Evolutionary conservation across 2,329 filamentous ascomycete species (phyloP), one percentile per base, ranked within the genome.

Genomic region (Chrysoporthe puriensis): DNA sequence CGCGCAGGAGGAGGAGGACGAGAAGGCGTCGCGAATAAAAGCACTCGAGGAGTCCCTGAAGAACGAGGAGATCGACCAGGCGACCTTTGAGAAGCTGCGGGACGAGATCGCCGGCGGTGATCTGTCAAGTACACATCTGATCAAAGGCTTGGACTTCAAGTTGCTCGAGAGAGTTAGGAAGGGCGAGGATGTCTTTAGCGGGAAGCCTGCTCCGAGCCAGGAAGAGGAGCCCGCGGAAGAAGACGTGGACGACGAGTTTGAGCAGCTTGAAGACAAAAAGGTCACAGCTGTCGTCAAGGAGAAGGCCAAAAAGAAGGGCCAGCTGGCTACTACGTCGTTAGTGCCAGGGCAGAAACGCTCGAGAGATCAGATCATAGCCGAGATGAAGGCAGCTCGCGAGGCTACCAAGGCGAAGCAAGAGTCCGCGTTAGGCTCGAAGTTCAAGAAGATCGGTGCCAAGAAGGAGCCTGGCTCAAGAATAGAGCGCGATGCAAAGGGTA

Each of bases 101-200:
- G 86, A 87, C 70, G 87, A 96, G 73, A 93, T 97, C 66, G 87
- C 93, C 0, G 94, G 94, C 3, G 95, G 94, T 8, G 91, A 97
- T 76, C 79, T 94, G 32, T 83, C 83, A 16, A 93, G 89, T 73
- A 97, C 94, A 16, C 93, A 97, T 83, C 80, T 97, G 71, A 90
- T 98, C 60, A 98, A 97, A 76, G 96, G 96, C 0, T 80, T 99
- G 62, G 96, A 99, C 79, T 91, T 93, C 76, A 91, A 91, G 77
- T 82, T 98, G 14, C 81, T 94, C 40, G 87, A 91, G 77, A 84
- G 89, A 72, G 85, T 91, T 69, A 85, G 86, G 69, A 85, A 84
- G 66, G 92, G 91, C 52, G 91, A 94, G 76, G 81, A 94, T 77
- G 84, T 93, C 1, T 85, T 83, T 71, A 77, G 74, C n/a, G 78